Evolutionary conservation across 306 rosid genomes (phyloP).

Genomic region (Pterocarpus macrocarpus): DNA sequence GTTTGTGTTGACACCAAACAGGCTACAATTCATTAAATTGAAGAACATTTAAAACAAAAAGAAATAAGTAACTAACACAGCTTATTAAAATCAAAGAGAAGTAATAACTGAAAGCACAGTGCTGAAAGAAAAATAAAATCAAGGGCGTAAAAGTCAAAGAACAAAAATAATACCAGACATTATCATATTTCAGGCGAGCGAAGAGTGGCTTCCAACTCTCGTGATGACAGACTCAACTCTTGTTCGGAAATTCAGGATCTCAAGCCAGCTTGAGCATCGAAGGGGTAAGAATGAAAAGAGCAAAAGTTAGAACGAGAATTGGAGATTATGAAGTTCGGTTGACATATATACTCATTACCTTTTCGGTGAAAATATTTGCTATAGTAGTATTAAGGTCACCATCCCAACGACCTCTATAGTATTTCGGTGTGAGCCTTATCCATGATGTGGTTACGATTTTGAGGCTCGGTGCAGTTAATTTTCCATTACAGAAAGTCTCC

Average conservation of each 20-base stretch:
- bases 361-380: background rate
- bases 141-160: too few species aligned
- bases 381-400: conserved; percentile 33
- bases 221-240: background rate
- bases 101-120: too few species aligned
- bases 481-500: conserved; percentile 1
- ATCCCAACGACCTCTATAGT: background rate
- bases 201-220: too few species aligned
- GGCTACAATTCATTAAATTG: too few species aligned
- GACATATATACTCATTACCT: background rate
- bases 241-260: background rate
- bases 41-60: too few species aligned
- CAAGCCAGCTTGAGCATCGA: background rate
- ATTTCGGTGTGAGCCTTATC: background rate
- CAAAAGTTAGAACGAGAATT: background rate
- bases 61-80: too few species aligned
- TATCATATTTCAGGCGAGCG: too few species aligned
- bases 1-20: too few species aligned
- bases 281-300: background rate
- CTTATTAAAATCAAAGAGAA: too few species aligned
- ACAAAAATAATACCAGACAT: too few species aligned
- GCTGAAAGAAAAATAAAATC: too few species aligned
- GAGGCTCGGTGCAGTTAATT: background rate
- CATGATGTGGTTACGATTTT: too few species aligned
- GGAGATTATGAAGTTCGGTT: background rate